phyloP scores from a whole-genome alignment of 1,284 basidiomycete genomes.

The Porphyrellus sp. region DNA sequence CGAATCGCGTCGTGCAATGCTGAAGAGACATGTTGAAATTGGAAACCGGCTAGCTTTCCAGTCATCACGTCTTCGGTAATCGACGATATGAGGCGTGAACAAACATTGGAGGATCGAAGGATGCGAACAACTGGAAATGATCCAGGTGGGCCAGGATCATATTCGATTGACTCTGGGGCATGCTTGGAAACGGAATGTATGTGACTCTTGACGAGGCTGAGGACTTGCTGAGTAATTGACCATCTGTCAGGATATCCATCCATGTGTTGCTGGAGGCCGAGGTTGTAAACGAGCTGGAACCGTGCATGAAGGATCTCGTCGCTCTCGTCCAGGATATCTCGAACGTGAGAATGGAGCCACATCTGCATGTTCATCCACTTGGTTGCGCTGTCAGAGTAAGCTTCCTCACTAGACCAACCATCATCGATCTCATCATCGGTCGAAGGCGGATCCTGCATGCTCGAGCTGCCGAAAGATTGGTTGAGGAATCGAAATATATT shows the following conservation, averaged over 20 bases:
- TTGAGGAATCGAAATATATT: too few relatives aligned
- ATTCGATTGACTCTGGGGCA: neutral
- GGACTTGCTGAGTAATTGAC: neutral
- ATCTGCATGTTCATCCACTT: neutral
- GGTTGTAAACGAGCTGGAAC: neutral
- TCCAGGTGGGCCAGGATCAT: neutral
- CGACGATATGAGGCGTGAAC: neutral
- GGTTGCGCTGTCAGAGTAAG: neutral
- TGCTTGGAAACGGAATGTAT: neutral
- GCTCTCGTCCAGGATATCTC: neutral
- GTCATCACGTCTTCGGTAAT: conserved; percentile 7
- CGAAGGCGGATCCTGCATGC: too few relatives aligned
- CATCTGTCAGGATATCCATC: neutral
- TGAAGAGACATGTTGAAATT: conserved; percentile 14
- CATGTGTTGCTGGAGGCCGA: neutral
- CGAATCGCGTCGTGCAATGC: conserved; percentile 14
- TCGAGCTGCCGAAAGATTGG: too few relatives aligned
- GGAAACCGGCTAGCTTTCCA: conserved; percentile 19
- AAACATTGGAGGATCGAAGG: neutral
- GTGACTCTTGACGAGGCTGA: neutral
- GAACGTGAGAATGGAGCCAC: neutral
- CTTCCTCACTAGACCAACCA: too few relatives aligned
- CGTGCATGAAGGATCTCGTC: neutral
- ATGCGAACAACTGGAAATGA: neutral
- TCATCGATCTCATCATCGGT: too few relatives aligned